These are phyloP conservation scores for Nevesoporus exiguus DNA, from an alignment of 768 basidiomycete species.

Conservation along the genomic window DNA sequence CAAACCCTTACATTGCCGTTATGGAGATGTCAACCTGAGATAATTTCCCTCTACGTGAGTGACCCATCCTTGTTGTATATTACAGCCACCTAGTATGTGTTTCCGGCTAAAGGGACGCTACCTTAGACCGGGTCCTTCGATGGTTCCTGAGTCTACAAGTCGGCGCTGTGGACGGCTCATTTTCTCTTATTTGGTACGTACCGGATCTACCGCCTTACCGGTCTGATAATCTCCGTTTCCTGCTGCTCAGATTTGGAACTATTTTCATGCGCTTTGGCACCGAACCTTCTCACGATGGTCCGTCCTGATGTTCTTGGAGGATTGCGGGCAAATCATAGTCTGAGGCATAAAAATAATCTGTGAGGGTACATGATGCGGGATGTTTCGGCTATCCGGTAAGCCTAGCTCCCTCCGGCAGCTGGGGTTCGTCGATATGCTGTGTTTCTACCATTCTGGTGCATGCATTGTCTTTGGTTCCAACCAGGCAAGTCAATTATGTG, in stretches of 20 bases:
- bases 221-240: too few relatives aligned
- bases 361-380: neutral
- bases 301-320: neutral
- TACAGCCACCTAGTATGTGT: neutral
- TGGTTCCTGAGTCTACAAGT: neutral
- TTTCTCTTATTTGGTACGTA: neutral
- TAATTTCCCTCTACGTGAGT: neutral
- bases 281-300: neutral
- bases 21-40: neutral
- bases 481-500: too few relatives aligned
- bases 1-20: neutral
- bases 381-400: neutral
- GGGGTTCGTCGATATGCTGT: conserved; percentile 3
- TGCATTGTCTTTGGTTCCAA: too few relatives aligned
- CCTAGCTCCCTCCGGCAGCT: conserved; percentile 1
- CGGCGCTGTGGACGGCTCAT: too few relatives aligned
- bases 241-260: neutral
- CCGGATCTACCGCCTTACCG: neutral
- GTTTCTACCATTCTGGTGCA: neutral
- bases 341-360: neutral
- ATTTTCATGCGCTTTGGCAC: neutral
- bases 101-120: conserved; percentile 5
- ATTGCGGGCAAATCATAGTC: neutral
- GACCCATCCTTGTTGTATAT: neutral
- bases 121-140: neutral